Evolutionary conservation across 208 protist species (phyloP), one percentile per base, ranked within the genome.

Genomic region (Leishmania arabica): DNA sequence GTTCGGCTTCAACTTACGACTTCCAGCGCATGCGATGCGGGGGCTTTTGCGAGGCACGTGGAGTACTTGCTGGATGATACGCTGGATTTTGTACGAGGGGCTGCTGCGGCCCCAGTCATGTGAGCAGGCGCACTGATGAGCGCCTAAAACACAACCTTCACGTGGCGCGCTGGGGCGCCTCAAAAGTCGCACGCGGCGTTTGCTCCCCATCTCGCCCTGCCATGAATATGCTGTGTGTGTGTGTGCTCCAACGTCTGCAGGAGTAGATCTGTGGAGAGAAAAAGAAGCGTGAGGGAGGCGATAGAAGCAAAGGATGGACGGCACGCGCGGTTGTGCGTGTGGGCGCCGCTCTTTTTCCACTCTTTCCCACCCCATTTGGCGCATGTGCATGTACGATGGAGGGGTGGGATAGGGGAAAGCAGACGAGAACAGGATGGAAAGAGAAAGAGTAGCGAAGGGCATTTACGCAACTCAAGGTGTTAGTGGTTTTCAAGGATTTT

Each of bases 51-150:
- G 64, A 53, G 47, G 27, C 51, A 31, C 1, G 72, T 82, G 27
- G 82, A 81, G 77, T 56, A 68, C 62, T 49, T 82, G 71, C 62
- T 85, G 2, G 69, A 82, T 27, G 82, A 85, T 75, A 79, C 82
- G 42, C 31, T 85, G 42, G 82, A 85, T 56, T 82, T 82, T 69
- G 47, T 85, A 5, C 77, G 75, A 31, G 82, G 82, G 40, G 73
- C 77, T 2, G 77, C 73, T n/a, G 54, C 77, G 21, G 51, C 71
- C 1, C 82, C 72, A 5, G 19, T 40, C 1, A 56, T 75, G 27
- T 85, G 64, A 79, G 74, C 2, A 17, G 24, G 17, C 11, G 24
- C 51, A 76, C 65, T 19, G 56, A 70, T n/a, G 68, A 62, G 42
- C 31, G 9, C n/a, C 11, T 42, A 21, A 64, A 58, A 62, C 4